Base-by-base conservation (phyloP, 306 rosid species). In the Cucurbita ficifolia region DNA sequence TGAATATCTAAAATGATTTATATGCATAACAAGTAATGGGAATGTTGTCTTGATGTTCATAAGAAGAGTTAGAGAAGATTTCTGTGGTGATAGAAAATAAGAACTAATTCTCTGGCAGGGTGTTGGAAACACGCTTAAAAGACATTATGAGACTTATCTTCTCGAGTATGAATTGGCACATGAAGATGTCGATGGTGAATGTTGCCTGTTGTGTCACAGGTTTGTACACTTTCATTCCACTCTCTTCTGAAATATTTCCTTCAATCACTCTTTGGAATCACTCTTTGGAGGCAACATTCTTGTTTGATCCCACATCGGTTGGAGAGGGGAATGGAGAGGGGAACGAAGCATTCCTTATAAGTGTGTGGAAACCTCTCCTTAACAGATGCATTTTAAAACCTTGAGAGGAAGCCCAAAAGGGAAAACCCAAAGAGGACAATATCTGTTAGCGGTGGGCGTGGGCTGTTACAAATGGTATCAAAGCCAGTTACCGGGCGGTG, bases 121-220 rank as follows among this genome's bases (percentile, higher is more conserved):
- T 76, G 97, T 94, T 73, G 99, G 99, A 79, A 94, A 94, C 82
- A 94, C 99, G 13, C 88, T 94, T 38, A 94, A 94, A 84, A 84
- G 97, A 81, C 99, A 94, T 81, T 94, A 94, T 33, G 99, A 94
- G 82, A 94, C 99, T 45, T 94, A 94, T 87, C 97, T 94, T 74
- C 85, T 91, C 40, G 99, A 94, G 69, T 94, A 94, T 50, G 99
- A 94, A 80, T 80, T 91, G 83, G 99, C 99, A 57, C 99, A 91
- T 72, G 99, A 94, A 75, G 99, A 94, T 59, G 99, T 91, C 53
- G 99, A 91, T 77, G 99, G 99, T 53, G 99, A 91, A 79, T 94
- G 97, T 79, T 94, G 99, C 86, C 82, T 94, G 85, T 70, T 94
- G 78, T 94, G 99, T 82, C 99, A 88, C 92, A 94, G 99, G 99